Conservation (phyloP, 768 basidiomycete genomes). For the Lentinula boryana region DNA sequence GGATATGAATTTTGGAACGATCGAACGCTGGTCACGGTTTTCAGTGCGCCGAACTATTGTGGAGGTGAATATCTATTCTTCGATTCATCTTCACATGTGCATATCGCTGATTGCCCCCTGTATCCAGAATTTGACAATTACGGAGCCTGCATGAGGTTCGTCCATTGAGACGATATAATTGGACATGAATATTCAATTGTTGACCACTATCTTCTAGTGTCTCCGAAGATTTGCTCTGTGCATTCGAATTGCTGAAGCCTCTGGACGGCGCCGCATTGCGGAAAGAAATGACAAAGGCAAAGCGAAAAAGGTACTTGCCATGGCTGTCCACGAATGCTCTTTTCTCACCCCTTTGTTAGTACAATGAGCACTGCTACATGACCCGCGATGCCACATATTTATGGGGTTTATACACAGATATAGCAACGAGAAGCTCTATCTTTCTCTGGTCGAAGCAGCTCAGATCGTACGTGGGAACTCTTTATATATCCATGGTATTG, state of each 20-base stretch:
- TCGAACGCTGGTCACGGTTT: slow-evolving; percentile 95
- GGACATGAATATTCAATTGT: neutral
- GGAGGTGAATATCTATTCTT: slow-evolving; percentile 59
- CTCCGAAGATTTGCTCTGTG: slow-evolving; percentile 94
- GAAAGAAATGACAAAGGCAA: slow-evolving; percentile 98
- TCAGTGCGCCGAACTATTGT: slow-evolving; percentile 96
- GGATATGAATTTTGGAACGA: slow-evolving; percentile 99
- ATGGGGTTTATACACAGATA: slow-evolving; percentile 17
- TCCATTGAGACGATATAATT: neutral
- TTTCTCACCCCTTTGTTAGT: neutral
- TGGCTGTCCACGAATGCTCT: neutral
- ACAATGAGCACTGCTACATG: slow-evolving; percentile 27
- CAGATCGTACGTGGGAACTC: neutral
- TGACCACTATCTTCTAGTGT: slow-evolving; percentile 46
- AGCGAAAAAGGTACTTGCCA: slow-evolving; percentile 75
- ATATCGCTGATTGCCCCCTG: slow-evolving; percentile 11
- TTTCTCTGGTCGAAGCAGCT: neutral
- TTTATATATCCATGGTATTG: neutral
- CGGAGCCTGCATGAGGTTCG: slow-evolving; percentile 89
- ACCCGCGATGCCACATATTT: slow-evolving; percentile 1
- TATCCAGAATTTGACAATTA: slow-evolving; percentile 87
- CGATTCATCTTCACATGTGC: slow-evolving; percentile 7
- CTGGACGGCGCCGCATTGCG: slow-evolving; percentile 90
- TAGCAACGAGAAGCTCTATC: slow-evolving; percentile 13
- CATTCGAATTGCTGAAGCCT: slow-evolving; percentile 95